Conservation (phyloP, 148 eudicot species). For the Rhododendron ferrugineum region DNA sequence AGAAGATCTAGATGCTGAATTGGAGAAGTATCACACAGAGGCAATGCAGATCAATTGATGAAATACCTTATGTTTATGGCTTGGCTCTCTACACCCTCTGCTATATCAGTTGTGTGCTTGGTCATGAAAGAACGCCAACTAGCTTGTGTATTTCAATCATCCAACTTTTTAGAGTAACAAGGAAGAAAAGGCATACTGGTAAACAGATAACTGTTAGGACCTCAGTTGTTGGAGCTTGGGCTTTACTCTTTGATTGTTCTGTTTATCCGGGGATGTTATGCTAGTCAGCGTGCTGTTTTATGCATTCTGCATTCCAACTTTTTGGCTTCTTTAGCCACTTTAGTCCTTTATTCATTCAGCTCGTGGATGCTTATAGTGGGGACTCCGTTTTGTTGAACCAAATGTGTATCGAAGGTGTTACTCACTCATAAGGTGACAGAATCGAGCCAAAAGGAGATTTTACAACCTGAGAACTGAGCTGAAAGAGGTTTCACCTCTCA, state of each 20-base stretch:
- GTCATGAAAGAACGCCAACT: constrained; percentile 22
- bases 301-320: constrained; percentile 9
- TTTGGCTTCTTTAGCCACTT: constrained; percentile 19
- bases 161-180: constrained; percentile 22
- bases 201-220: constrained; percentile 24
- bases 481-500: neutral
- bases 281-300: constrained; percentile 19
- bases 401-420: constrained; percentile 12
- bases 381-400: constrained; percentile 9
- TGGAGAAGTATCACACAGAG: constrained; percentile 79
- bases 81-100: constrained; percentile 17
- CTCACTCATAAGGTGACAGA: constrained; percentile 16
- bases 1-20: constrained; percentile 91
- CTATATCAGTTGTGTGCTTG: constrained; percentile 21
- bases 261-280: constrained; percentile 11
- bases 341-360: constrained; percentile 17
- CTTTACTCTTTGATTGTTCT: constrained; percentile 19
- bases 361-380: constrained; percentile 15
- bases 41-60: constrained; percentile 59
- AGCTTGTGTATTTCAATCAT: constrained; percentile 24
- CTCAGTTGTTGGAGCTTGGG: constrained; percentile 31
- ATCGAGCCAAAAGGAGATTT: constrained; percentile 9
- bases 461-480: neutral
- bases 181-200: constrained; percentile 25
- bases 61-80: neutral